Evolutionary conservation across 805 yeast genomes (phyloP).

Genomic region (Yamadazyma tumulicola): DNA sequence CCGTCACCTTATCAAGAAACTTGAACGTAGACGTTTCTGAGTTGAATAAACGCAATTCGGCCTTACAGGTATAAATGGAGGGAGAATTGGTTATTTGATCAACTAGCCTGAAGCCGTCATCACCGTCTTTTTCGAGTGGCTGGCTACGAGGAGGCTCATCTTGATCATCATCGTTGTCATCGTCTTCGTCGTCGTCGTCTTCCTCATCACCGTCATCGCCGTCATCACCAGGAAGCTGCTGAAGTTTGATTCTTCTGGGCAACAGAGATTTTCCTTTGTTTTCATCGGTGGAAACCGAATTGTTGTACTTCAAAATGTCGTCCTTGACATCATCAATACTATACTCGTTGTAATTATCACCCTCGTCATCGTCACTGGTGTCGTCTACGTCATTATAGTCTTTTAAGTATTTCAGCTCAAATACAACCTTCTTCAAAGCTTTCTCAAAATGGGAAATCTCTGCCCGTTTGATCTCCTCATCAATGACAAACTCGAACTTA

Average conservation of each 20-base stretch:
- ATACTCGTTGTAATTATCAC: conserved; percentile 20
- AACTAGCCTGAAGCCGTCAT: conserved; percentile 1
- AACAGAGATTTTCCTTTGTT: conserved; percentile 1
- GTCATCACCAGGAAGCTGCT: conserved; percentile 3
- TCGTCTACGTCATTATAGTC: conserved; percentile 17
- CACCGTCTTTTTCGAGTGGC: neutral
- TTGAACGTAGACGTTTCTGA: neutral
- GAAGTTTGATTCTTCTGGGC: conserved; percentile 4
- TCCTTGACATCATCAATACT: conserved; percentile 21
- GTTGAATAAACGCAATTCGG: conserved; percentile 4
- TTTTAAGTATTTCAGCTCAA: conserved; percentile 56
- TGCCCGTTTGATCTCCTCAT: conserved; percentile 50
- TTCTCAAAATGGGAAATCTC: conserved; percentile 60
- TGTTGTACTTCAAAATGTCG: conserved; percentile 10
- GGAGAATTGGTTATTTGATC: neutral
- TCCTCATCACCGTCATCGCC: conserved; percentile 26
- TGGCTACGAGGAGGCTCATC: conserved; percentile 7
- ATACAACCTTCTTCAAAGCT: conserved; percentile 64
- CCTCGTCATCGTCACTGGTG: conserved; percentile 52
- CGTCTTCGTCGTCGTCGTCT: conserved; percentile 11
- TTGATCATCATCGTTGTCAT: conserved; percentile 8
- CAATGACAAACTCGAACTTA: conserved; percentile 73
- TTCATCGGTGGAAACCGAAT: neutral
- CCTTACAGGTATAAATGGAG: neutral
- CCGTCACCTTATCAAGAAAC: neutral